A percentile compares a stretch with the other conserved stretches of the same genome.
These are phyloP conservation scores for Boletellus sp. DNA, from an alignment of 768 basidiomycete species.

Conservation along the genomic window DNA sequence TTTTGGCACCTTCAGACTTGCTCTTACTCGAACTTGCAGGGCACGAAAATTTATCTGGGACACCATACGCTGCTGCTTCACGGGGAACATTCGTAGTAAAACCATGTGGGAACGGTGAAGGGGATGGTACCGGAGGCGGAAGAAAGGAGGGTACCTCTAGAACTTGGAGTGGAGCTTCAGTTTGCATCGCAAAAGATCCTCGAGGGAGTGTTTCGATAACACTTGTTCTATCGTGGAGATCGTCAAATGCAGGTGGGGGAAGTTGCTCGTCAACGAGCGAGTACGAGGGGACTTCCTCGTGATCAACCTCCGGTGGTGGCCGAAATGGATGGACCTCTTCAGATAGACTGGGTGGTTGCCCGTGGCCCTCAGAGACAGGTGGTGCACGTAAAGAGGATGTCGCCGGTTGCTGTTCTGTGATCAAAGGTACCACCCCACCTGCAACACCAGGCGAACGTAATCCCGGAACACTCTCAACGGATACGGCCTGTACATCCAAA, in stretches of 20 bases:
- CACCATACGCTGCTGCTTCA: not conserved
- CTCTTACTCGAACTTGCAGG: not conserved
- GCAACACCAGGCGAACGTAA: not conserved
- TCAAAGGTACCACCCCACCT: not conserved
- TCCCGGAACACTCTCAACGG: not conserved
- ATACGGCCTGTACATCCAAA: not conserved
- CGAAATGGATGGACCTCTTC: not conserved
- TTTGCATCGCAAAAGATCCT: not conserved
- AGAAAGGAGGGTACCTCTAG: not conserved
- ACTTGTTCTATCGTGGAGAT: constrained; percentile 1
- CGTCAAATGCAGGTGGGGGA: constrained; percentile 26
- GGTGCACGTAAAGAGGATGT: not conserved
- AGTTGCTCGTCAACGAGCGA: constrained; percentile 22
- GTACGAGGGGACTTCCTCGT: constrained; percentile 22
- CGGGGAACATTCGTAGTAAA: not conserved
- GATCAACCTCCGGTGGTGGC: constrained; percentile 1
- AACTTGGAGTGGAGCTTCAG: not conserved
- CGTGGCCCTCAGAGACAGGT: constrained; percentile 4
- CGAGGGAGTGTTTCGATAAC: not conserved
- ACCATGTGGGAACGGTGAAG: not conserved
- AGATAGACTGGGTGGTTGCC: not conserved
- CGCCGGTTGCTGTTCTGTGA: not conserved
- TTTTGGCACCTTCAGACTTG: not conserved
- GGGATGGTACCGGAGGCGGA: not conserved
- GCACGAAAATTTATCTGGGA: not conserved